Base-by-base conservation (phyloP, 495 filamentous ascomycete genomes). In the Saxophila tyrrhenica region DNA sequence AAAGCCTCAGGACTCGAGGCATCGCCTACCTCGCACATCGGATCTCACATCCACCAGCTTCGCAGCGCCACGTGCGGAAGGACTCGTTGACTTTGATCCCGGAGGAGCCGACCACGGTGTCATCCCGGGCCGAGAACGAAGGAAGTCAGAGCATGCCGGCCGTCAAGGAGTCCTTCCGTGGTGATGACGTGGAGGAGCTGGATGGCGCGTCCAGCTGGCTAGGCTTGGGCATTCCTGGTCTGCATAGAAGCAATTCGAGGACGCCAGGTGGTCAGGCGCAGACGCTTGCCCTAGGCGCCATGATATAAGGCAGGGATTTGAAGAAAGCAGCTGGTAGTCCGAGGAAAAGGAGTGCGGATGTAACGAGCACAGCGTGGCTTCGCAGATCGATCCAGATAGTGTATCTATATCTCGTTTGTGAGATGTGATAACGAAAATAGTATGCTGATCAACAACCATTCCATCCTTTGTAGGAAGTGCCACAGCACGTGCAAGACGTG, bases 11-110 rank as follows among this genome's bases (percentile, higher is more conserved):
- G 7, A 49, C 51, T 9, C 48, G 47, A 47, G 58, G 51, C 32
- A 57, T 57, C 22, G 58, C 58, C 7, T 54, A 50, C 3, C 38
- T 61, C 13, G 29, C 45, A 20, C 20, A 48, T 23, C 45, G 45
- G 25, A 25, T 15, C 20, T 11, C 21, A 15, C 24, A 39, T 13
- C 35, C 49, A n/a, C 17, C 15, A 21, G 23, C 15, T 11, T 50
- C 24, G 16, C 15, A 10, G 8, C 19, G 7, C 11, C 15, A 48
- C 19, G 24, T 13, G 10, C 53, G 54, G 11, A 56, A 56, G 43
- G 54, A 54, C 39, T 50, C 43, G 13, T 24, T 54, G 25, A 48
- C 49, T 0, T 8, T 51, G 20, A 17, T 29, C 1, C 1, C 39
- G 47, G 22, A 45, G 16, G 48, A 29, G 21, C 25, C 39, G 15